These are phyloP conservation scores for Jimgerdemannia lactiflua DNA, from an alignment of 192 early-diverging fungal genomes.

Conservation along the genomic window DNA sequence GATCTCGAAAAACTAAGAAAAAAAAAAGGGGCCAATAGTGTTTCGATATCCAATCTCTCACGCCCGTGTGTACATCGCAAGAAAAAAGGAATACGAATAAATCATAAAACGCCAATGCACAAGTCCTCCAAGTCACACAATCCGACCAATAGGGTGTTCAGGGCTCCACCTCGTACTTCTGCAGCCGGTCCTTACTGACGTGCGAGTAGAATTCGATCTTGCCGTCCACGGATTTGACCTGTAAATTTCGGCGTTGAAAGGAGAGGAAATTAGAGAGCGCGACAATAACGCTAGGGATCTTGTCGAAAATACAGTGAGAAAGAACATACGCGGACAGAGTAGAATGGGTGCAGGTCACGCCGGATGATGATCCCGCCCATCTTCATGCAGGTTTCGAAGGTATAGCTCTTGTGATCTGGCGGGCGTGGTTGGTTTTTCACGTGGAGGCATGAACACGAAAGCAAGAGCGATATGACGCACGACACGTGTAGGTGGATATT, in stretches of 20 bases:
- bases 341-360: not conserved
- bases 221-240: not conserved
- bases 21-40: no score
- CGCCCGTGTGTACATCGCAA: no score
- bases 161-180: not conserved
- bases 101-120: no score
- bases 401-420: not conserved
- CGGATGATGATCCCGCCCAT: not conserved
- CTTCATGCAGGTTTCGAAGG: slow-evolving; percentile 1
- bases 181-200: not conserved
- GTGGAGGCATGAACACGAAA: not conserved
- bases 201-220: slow-evolving; percentile 5
- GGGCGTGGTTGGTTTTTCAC: not conserved
- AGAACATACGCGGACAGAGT: not conserved
- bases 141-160: not conserved
- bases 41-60: no score
- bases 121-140: not conserved
- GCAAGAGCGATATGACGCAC: no score
- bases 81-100: no score
- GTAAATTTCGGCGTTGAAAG: not conserved
- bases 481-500: no score
- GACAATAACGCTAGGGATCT: not conserved
- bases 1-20: no score
- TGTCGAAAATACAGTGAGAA: not conserved
- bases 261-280: not conserved